Percentiles rank a stretch among this genome's conserved stretches.
phyloP scores from a whole-genome alignment of 1,139 yeast genomes.

The Pichia sp. region DNA sequence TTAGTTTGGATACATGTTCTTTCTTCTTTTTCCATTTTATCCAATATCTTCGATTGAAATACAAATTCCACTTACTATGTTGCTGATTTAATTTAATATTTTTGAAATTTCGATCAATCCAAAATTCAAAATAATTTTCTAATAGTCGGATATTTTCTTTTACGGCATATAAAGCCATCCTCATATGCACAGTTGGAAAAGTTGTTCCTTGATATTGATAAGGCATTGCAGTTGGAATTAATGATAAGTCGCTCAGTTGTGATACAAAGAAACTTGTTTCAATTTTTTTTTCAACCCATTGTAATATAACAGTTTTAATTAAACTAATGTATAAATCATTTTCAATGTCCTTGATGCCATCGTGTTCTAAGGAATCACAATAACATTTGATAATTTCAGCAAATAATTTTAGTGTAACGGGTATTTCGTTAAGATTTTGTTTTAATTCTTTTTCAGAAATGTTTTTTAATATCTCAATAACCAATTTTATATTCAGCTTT shows the following conservation, averaged over 20 bases:
- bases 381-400: conserved; percentile 22
- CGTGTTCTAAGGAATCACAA: conserved; percentile 15
- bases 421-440: conserved; percentile 5
- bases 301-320: conserved; percentile 16
- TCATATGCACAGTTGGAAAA: conserved; percentile 24
- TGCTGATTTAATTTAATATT: neutral
- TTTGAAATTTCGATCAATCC: conserved; percentile 18
- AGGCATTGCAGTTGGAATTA: conserved; percentile 18
- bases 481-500: neutral
- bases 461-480: conserved; percentile 5
- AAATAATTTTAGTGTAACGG: conserved; percentile 20
- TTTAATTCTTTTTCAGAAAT: neutral
- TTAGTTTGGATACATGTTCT: neutral
- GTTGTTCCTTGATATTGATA: conserved; percentile 14
- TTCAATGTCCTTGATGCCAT: conserved; percentile 12
- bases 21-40: conserved; percentile 4
- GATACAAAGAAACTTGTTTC: conserved; percentile 13
- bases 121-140: conserved; percentile 17
- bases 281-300: conserved; percentile 17
- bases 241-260: conserved; percentile 13
- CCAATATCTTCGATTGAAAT: neutral
- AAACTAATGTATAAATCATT: conserved; percentile 20
- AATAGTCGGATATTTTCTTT: conserved; percentile 18
- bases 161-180: conserved; percentile 22
- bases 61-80: neutral